Evolutionary conservation across 441 rosid genomes (phyloP), one percentile per base, ranked within the genome.

Genomic region (Populus hybrid): DNA sequence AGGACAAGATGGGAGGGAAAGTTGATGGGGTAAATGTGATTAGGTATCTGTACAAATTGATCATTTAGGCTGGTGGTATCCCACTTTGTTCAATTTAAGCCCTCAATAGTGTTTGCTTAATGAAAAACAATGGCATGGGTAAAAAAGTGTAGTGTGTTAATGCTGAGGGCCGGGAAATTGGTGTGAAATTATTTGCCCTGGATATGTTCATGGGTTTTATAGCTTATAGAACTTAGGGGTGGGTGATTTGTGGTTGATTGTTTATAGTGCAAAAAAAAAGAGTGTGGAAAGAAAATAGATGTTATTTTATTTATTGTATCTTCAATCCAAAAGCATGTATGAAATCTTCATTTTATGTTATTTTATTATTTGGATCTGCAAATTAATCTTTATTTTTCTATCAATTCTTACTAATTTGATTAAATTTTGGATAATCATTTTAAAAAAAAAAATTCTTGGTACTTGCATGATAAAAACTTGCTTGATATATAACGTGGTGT

Each of bases 61-160:
- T 56, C 33, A 16, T 14, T 64, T n/a, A 36, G 72, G 40, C 33
- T 82, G 72, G 78, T 81, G 31, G 83, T 16, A 10, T 26, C 77
- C 64, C 72, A 23, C 38, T 64, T 50, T 73, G 75, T 79, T 79
- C 72, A 33, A 76, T 59, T 79, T 83, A 74, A 83, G 82, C 78
- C 68, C 14, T 74, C 81, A 80, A 80, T 74, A 74, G 40, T 77
- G 83, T 71, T 79, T 81, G 84, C 80, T 88, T 73, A 69, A 74
- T 80, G 83, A 45, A 31, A 80, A 81, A 45, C 31, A 75, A 53
- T 21, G 78, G 18, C 5, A 40, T 36, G 82, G 77, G 70, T 61
- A 36, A 26, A 45, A 56, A 72, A 20, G 8, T 28, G 56, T 31
- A 9, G 64, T 6, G 9, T 68, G 40, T 66, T 59, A 26, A 6